Evolutionary conservation across 2,329 filamentous ascomycete species (phyloP).

Genomic region (Fusarium clavum): DNA sequence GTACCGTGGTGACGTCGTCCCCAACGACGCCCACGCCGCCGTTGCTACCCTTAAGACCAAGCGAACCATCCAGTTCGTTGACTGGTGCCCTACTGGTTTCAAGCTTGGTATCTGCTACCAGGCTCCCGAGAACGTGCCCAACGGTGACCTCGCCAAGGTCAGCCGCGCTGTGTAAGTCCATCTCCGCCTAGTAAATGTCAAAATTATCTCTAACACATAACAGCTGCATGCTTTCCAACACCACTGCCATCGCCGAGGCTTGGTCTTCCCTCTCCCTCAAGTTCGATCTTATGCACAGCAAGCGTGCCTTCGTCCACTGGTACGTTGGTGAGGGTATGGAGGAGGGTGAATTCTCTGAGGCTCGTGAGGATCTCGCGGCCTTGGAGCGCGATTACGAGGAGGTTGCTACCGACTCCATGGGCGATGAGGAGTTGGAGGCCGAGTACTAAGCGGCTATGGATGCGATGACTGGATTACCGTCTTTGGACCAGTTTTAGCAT

Average conservation of each 20-base stretch:
- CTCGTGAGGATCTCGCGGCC: slow-evolving; percentile 96
- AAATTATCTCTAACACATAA: neutral
- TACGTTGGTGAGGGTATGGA: slow-evolving; percentile 99
- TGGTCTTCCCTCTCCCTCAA: slow-evolving; percentile 97
- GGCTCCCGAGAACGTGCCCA: slow-evolving; percentile 93
- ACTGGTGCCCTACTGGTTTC: slow-evolving; percentile 99
- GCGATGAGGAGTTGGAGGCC: slow-evolving; percentile 86
- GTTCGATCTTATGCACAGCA: slow-evolving; percentile 99
- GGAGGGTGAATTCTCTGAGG: slow-evolving; percentile 99
- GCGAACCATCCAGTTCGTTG: slow-evolving; percentile 98
- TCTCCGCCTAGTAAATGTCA: neutral
- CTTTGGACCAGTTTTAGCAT: slow-evolving; percentile 46
- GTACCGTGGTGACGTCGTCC: slow-evolving; percentile 98
- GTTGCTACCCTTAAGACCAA: slow-evolving; percentile 99
- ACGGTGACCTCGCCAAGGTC: slow-evolving; percentile 97
- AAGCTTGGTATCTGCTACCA: slow-evolving; percentile 99
- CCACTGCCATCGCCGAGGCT: slow-evolving; percentile 96
- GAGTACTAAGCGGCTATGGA: slow-evolving; percentile 77
- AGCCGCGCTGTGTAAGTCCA: slow-evolving; percentile 92
- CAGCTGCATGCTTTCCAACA: slow-evolving; percentile 98
- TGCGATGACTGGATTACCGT: slow-evolving; percentile 42
- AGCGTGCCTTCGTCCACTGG: slow-evolving; percentile 99
- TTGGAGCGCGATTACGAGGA: slow-evolving; percentile 99
- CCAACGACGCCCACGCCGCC: slow-evolving; percentile 92
- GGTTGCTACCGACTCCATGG: slow-evolving; percentile 93